Conservation (phyloP, 2,329 filamentous ascomycete species). For the Capronia americana region DNA sequence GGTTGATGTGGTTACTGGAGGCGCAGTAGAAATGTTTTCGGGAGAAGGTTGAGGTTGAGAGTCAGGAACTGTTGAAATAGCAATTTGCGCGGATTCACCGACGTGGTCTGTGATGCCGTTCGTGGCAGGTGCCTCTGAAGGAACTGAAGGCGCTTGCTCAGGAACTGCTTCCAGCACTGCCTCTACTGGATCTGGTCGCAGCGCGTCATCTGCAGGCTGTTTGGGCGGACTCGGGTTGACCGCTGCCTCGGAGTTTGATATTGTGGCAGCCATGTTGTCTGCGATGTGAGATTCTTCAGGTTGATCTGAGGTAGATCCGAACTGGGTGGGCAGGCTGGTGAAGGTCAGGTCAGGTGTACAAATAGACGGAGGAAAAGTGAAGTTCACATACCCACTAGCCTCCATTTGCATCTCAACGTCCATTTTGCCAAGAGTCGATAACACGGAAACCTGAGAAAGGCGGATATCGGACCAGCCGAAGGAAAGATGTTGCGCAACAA, state of each 20-base stretch:
- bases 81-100: slow-evolving; percentile 12
- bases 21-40: slow-evolving; percentile 8
- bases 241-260: slow-evolving; percentile 37
- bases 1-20: slow-evolving; percentile 19
- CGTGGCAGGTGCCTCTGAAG: slow-evolving; percentile 15
- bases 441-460: slow-evolving; percentile 5
- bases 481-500: slow-evolving; percentile 13
- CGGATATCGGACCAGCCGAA: slow-evolving; percentile 37
- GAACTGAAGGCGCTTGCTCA: slow-evolving; percentile 6
- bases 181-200: slow-evolving; percentile 22
- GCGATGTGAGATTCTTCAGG: slow-evolving; percentile 34
- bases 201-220: slow-evolving; percentile 13
- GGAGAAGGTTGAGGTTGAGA: slow-evolving; percentile 30
- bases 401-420: slow-evolving; percentile 40
- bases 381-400: slow-evolving; percentile 37
- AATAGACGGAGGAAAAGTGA: slow-evolving; percentile 2
- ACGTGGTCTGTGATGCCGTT: slow-evolving; percentile 22
- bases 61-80: slow-evolving; percentile 26
- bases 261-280: slow-evolving; percentile 36
- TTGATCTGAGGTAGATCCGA: slow-evolving; percentile 37
- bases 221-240: slow-evolving; percentile 23
- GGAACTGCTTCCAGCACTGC: slow-evolving; percentile 20
- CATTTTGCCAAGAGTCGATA: slow-evolving; percentile 34
- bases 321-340: slow-evolving; percentile 38
- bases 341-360: slow-evolving; percentile 24